Evolutionary conservation across 2,329 filamentous ascomycete genomes (phyloP).

Genomic region (Septoria petroselini): DNA sequence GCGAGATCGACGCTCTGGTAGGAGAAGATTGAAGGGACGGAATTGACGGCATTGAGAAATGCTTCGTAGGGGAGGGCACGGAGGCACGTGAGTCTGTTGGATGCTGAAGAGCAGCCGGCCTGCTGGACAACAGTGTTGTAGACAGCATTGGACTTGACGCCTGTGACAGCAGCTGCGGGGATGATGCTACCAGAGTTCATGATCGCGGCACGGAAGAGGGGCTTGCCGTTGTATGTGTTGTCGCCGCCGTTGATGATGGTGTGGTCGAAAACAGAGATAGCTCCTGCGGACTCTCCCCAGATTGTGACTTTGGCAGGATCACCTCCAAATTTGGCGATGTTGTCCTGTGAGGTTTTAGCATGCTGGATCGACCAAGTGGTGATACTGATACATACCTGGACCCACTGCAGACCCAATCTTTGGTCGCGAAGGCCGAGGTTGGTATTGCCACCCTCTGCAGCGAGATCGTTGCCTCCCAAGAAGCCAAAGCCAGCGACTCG

Average conservation of each 20-base stretch:
- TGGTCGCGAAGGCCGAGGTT: conserved; percentile 39
- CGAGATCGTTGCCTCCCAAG: conserved; percentile 34
- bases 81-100: conserved; percentile 16
- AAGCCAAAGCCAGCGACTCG: conserved; percentile 38
- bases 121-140: conserved; percentile 19
- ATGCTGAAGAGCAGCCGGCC: conserved; percentile 30
- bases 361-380: not conserved
- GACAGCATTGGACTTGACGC: conserved; percentile 20
- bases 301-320: conserved; percentile 65
- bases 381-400: not conserved
- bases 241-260: conserved; percentile 72
- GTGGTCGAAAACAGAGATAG: conserved; percentile 71
- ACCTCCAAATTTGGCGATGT: conserved; percentile 60
- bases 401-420: conserved; percentile 38
- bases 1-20: conserved; percentile 62
- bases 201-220: conserved; percentile 71
- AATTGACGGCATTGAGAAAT: conserved; percentile 63
- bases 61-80: conserved; percentile 21
- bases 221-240: conserved; percentile 69
- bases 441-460: conserved; percentile 35
- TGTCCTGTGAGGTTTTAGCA: conserved; percentile 37
- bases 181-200: conserved; percentile 70
- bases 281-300: conserved; percentile 49
- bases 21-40: conserved; percentile 64
- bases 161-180: conserved; percentile 49